A percentile compares a stretch with the other conserved stretches of the same genome.
Evolutionary conservation across 1,139 yeast species (phyloP).

Genomic region (Saccharomyces hybrid): DNA sequence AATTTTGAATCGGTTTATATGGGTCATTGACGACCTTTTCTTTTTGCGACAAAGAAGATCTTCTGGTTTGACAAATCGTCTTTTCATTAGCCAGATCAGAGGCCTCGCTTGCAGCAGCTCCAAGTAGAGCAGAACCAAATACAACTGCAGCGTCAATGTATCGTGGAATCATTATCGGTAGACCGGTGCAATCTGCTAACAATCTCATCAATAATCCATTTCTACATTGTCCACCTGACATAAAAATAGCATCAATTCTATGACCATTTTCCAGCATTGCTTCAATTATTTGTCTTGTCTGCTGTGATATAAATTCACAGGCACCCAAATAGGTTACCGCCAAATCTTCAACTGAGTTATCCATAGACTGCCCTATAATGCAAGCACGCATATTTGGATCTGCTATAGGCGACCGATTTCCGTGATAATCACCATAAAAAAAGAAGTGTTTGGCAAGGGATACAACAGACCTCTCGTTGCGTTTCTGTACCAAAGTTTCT

Average conservation of each 20-base stretch:
- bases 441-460: constrained; percentile 77
- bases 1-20: background rate
- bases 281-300: constrained; percentile 89
- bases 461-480: constrained; percentile 60
- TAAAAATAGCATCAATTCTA: constrained; percentile 61
- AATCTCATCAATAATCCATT: constrained; percentile 82
- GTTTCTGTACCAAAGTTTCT: constrained; percentile 56
- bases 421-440: constrained; percentile 94
- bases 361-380: constrained; percentile 90
- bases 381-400: constrained; percentile 93
- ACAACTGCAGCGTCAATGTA: constrained; percentile 97
- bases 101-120: constrained; percentile 64
- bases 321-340: constrained; percentile 87
- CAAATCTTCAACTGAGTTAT: constrained; percentile 70
- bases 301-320: constrained; percentile 95
- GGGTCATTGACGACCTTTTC: background rate
- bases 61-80: constrained; percentile 2
- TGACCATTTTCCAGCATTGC: constrained; percentile 80
- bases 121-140: constrained; percentile 87
- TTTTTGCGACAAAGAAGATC: background rate
- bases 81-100: constrained; percentile 10
- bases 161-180: constrained; percentile 88
- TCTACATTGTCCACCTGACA: constrained; percentile 97
- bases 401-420: constrained; percentile 94
- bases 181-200: constrained; percentile 86